These are phyloP conservation scores for Hanseniaspora clermontiae DNA, from an alignment of 805 yeast genomes.

Conservation along the genomic window DNA sequence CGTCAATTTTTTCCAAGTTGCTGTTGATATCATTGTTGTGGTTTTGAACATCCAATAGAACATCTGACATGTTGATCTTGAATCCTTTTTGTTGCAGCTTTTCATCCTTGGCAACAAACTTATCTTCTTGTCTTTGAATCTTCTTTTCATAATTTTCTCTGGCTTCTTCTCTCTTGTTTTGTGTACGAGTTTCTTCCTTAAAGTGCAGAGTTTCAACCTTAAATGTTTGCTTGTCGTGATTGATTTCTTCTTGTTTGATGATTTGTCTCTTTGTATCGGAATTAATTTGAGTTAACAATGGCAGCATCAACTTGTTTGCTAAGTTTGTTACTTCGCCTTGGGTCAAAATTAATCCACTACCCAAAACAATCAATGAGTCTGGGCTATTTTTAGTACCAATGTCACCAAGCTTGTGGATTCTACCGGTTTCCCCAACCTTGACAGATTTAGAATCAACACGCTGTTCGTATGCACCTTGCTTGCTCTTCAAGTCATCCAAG, in stretches of 20 bases:
- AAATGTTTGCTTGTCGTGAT: conserved; percentile 29
- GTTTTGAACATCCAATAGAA: conserved; percentile 20
- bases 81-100: conserved; percentile 12
- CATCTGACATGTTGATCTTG: conserved; percentile 4
- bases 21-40: conserved; percentile 25
- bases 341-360: conserved; percentile 76
- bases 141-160: conserved; percentile 35
- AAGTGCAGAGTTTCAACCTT: conserved; percentile 14
- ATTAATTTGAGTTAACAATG: conserved; percentile 65
- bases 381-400: conserved; percentile 30
- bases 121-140: conserved; percentile 21
- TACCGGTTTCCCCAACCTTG: conserved; percentile 46
- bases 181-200: conserved; percentile 28
- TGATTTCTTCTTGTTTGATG: conserved; percentile 36
- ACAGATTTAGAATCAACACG: conserved; percentile 71
- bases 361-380: conserved; percentile 40
- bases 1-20: conserved; percentile 31
- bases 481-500: conserved; percentile 15
- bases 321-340: conserved; percentile 63
- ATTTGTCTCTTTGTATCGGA: conserved; percentile 61
- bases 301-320: conserved; percentile 70
- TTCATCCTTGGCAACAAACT: conserved; percentile 24
- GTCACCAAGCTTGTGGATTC: conserved; percentile 31
- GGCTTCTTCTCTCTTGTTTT: conserved; percentile 32
- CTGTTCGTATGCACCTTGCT: conserved; percentile 48